A percentile compares a stretch with the other conserved stretches of the same genome.
These are phyloP conservation scores for Wickerhamomyces xylosicus DNA, from an alignment of 805 yeast species.

Conservation along the genomic window DNA sequence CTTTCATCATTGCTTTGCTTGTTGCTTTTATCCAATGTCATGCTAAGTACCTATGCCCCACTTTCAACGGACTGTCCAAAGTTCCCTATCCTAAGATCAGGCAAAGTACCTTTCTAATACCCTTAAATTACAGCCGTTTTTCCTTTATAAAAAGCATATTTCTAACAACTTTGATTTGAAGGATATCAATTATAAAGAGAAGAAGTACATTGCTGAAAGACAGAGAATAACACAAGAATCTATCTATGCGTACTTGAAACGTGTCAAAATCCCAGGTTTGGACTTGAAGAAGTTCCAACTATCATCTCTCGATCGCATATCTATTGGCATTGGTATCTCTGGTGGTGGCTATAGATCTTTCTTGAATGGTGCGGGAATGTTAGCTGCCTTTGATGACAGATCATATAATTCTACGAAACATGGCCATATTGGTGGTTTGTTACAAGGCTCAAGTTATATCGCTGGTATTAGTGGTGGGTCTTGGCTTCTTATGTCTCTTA, in stretches of 20 bases:
- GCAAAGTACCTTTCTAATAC: slow-evolving; percentile 8
- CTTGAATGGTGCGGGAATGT: slow-evolving; percentile 75
- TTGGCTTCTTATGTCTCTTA: slow-evolving; percentile 45
- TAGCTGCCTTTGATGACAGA: slow-evolving; percentile 70
- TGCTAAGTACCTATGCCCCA: slow-evolving; percentile 15
- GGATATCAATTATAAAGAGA: slow-evolving; percentile 11
- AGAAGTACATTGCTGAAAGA: slow-evolving; percentile 22
- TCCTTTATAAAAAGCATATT: neutral
- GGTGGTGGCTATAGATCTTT: slow-evolving; percentile 93
- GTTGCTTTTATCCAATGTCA: neutral
- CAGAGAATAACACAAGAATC: slow-evolving; percentile 21
- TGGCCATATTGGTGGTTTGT: slow-evolving; percentile 60
- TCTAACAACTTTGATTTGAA: slow-evolving; percentile 1
- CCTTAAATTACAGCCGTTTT: slow-evolving; percentile 1
- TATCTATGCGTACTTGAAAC: slow-evolving; percentile 20
- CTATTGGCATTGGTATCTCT: slow-evolving; percentile 52
- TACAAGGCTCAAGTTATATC: slow-evolving; percentile 61
- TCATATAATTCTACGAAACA: slow-evolving; percentile 42
- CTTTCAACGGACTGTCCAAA: slow-evolving; percentile 21
- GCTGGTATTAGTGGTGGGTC: slow-evolving; percentile 80
- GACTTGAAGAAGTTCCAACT: slow-evolving; percentile 18
- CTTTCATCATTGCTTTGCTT: neutral
- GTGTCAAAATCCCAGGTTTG: slow-evolving; percentile 25
- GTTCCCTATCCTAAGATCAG: slow-evolving; percentile 8
- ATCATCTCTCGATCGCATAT: slow-evolving; percentile 19